phyloP scores from a whole-genome alignment of 1,284 basidiomycete species.

The Mycena citricolor region DNA sequence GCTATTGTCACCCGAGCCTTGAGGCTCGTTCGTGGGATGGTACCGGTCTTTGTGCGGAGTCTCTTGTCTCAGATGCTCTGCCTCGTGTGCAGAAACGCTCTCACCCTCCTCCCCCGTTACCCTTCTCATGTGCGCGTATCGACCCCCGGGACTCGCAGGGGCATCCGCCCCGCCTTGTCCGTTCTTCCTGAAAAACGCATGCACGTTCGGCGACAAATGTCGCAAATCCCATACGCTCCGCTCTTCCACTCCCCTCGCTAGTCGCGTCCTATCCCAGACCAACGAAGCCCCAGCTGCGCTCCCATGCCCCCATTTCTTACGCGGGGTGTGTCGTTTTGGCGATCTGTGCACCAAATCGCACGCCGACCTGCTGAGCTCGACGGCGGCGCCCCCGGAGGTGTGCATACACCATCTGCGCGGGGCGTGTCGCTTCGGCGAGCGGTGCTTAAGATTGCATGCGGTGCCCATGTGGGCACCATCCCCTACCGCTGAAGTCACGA shows the following conservation, averaged over 20 bases:
- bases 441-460: constrained; percentile 11
- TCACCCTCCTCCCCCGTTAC: too few relatives aligned
- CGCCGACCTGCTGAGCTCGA: too few relatives aligned
- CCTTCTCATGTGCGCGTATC: too few relatives aligned
- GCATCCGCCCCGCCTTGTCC: constrained; percentile 10
- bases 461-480: not conserved
- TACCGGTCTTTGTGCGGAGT: too few relatives aligned
- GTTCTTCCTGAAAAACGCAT: constrained; percentile 10
- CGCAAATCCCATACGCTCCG: constrained; percentile 3
- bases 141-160: too few relatives aligned
- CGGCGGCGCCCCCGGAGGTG: too few relatives aligned
- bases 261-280: not conserved
- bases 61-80: too few relatives aligned
- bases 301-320: constrained; percentile 8
- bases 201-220: constrained; percentile 11
- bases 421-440: constrained; percentile 16
- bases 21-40: too few relatives aligned
- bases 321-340: constrained; percentile 12
- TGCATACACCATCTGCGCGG: too few relatives aligned
- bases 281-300: not conserved
- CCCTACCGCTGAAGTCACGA: not conserved
- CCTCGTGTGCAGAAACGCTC: too few relatives aligned
- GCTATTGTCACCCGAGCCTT: too few relatives aligned
- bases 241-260: not conserved
- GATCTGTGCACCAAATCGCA: constrained; percentile 13